phyloP scores from a whole-genome alignment of 2,329 filamentous ascomycete species.

The Cytospora piceae region DNA sequence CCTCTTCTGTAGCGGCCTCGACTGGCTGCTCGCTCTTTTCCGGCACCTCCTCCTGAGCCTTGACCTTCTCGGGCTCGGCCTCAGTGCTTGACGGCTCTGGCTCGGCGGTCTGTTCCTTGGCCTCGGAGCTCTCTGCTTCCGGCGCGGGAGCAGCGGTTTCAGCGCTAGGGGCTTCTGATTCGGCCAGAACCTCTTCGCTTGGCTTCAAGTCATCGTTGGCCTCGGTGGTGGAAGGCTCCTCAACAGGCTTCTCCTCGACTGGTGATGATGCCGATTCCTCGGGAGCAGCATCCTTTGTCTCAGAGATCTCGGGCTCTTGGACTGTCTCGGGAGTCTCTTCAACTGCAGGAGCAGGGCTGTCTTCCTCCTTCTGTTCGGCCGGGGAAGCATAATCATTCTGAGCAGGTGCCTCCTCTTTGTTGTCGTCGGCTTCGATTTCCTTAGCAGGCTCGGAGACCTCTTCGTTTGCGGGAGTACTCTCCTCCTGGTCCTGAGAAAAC shows the following conservation, averaged over 20 bases:
- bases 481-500: not conserved
- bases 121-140: slow-evolving; percentile 4
- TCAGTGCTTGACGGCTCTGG: not conserved
- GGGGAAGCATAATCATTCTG: not conserved
- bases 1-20: slow-evolving; percentile 10
- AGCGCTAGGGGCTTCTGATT: not conserved
- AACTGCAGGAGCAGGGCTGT: not conserved
- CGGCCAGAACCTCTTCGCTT: not conserved
- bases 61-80: not conserved
- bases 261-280: slow-evolving; percentile 5
- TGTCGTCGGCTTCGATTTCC: too few species aligned
- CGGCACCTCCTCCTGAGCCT: not conserved
- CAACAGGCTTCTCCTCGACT: slow-evolving; percentile 14
- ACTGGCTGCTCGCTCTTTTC: slow-evolving; percentile 5
- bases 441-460: not conserved
- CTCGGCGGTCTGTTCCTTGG: slow-evolving; percentile 2
- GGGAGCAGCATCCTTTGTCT: slow-evolving; percentile 2
- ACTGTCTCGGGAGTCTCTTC: not conserved
- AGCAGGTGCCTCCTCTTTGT: not conserved
- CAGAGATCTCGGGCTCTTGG: not conserved
- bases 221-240: not conserved
- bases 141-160: not conserved
- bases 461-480: not conserved
- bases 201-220: not conserved
- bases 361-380: slow-evolving; percentile 5